Evolutionary conservation across 192 early-diverging fungal genomes (phyloP), one percentile per base, ranked within the genome.

Genomic region (Podila horticola): DNA sequence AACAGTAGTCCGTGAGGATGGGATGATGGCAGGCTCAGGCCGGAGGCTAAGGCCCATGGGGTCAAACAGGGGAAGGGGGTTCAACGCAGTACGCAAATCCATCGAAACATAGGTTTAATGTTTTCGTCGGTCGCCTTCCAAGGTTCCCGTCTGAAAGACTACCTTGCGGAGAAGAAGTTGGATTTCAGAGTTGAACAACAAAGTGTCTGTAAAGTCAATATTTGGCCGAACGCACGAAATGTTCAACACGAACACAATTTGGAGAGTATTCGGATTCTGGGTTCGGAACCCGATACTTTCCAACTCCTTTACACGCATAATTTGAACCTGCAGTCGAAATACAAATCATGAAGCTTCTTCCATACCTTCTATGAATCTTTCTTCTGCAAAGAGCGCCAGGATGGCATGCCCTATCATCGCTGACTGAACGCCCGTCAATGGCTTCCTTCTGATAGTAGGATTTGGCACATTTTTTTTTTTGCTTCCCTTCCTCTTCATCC

Each of bases 391-490:
- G 62, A 64, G 33, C 24, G 20, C 36, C 62, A 33, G 31, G 33
- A 26, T 33, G 62, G 36, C 12, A 64, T 28, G 36, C 62, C 62
- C 0, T 64, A 22, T 22, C n/a, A 64, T 64, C 62, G 62, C 62
- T 64, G 36, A 64, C n/a, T n/a, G n/a, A n/a, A n/a, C n/a, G n/a
- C n/a, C n/a, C n/a, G n/a, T n/a, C n/a, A n/a, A n/a, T n/a, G n/a
- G n/a, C n/a, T n/a, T n/a, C n/a, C n/a, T n/a, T n/a, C n/a, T 41
- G 62, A 64, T 64, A 50, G 52, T 55, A 55, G 52, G 7, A 2
- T 11, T 1, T 6, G 52, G 52, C 52, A 55, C 52, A 55, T 55
- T 55, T 55, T 55, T 55, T 4, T 55, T 22, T 22, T 55, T 24
- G n/a, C n/a, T 55, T 55, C 11, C 12, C 22, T 55, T 22, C 0